These are phyloP conservation scores for Albophoma yamanashiensis DNA, from an alignment of 2,329 filamentous ascomycete genomes.

Conservation along the genomic window DNA sequence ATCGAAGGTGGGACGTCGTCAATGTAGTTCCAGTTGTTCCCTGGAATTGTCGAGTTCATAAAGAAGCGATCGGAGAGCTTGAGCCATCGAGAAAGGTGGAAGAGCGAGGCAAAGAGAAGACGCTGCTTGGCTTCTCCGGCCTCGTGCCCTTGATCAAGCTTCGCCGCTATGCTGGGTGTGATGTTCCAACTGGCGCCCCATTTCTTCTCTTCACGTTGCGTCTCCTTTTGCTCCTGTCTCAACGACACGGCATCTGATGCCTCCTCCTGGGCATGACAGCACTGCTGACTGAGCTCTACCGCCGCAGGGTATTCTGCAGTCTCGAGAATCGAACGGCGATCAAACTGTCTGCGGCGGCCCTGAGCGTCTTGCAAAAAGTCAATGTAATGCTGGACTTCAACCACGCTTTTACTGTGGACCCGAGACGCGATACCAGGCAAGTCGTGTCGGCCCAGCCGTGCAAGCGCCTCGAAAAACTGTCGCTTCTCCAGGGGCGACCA, in stretches of 20 bases:
- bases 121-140: slow-evolving; percentile 9
- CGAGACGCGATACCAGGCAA: slow-evolving; percentile 49
- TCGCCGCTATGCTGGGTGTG: slow-evolving; percentile 24
- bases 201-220: slow-evolving; percentile 43
- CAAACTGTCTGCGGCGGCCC: slow-evolving; percentile 26
- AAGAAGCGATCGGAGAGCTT: slow-evolving; percentile 55
- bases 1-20: slow-evolving; percentile 57
- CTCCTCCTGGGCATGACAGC: slow-evolving; percentile 54
- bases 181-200: slow-evolving; percentile 62
- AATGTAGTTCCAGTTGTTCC: slow-evolving; percentile 58
- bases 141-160: slow-evolving; percentile 14
- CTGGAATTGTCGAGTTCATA: slow-evolving; percentile 57
- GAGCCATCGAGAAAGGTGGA: slow-evolving; percentile 51
- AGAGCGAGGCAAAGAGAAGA: slow-evolving; percentile 42
- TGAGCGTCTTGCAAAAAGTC: slow-evolving; percentile 44
- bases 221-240: slow-evolving; percentile 54
- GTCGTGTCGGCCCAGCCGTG: slow-evolving; percentile 53
- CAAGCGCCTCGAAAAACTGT: slow-evolving; percentile 54
- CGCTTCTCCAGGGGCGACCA: slow-evolving; percentile 69
- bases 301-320: slow-evolving; percentile 58
- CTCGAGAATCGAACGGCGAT: slow-evolving; percentile 21
- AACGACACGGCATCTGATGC: slow-evolving; percentile 56
- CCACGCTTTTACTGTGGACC: slow-evolving; percentile 59
- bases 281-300: slow-evolving; percentile 56
- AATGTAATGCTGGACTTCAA: slow-evolving; percentile 66